Evolutionary conservation across 176 grass and related monocot genomes (phyloP).

Genomic region (Guadua angustifolia): DNA sequence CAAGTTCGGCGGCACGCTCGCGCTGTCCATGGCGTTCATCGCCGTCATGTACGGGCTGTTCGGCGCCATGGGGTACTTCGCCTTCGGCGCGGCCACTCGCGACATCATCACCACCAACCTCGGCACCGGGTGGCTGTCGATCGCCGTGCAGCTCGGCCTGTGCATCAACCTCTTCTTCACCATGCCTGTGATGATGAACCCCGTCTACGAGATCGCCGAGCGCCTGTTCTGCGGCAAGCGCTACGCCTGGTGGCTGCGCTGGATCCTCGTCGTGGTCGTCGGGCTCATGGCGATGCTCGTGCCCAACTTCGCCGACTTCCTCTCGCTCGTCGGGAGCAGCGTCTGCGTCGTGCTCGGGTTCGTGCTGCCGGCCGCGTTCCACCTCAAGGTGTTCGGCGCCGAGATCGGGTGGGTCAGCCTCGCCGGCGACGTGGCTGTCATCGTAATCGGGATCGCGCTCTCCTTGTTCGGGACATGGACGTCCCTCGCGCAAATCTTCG

Average conservation of each 20-base stretch:
- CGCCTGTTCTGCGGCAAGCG: conserved; percentile 70
- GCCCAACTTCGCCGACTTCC: conserved; percentile 91
- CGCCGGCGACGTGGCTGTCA: conserved; percentile 53
- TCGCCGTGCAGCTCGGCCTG: conserved; percentile 82
- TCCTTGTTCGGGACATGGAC: conserved; percentile 86
- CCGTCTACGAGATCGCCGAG: conserved; percentile 91
- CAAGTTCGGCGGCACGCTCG: conserved; percentile 72
- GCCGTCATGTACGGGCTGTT: conserved; percentile 87
- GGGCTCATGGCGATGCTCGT: conserved; percentile 77
- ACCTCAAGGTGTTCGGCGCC: conserved; percentile 74
- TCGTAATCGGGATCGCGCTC: conserved; percentile 57
- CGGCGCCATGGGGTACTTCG: conserved; percentile 85
- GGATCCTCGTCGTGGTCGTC: conserved; percentile 67
- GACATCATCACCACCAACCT: conserved; percentile 99
- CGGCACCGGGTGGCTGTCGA: conserved; percentile 76
- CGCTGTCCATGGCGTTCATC: conserved; percentile 82
- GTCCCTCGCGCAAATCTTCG: conserved; percentile 77
- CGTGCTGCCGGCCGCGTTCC: conserved; percentile 83
- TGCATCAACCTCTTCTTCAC: conserved; percentile 99
- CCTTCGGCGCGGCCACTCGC: conserved; percentile 79
- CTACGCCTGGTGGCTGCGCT: conserved; percentile 88
- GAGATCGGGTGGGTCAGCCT: conserved; percentile 54
- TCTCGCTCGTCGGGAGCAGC: conserved; percentile 94
- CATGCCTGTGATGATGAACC: conserved; percentile 98
- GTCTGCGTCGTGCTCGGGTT: conserved; percentile 87